phyloP scores from a whole-genome alignment of 495 filamentous ascomycete species.

The Aspergillus indologenus region DNA sequence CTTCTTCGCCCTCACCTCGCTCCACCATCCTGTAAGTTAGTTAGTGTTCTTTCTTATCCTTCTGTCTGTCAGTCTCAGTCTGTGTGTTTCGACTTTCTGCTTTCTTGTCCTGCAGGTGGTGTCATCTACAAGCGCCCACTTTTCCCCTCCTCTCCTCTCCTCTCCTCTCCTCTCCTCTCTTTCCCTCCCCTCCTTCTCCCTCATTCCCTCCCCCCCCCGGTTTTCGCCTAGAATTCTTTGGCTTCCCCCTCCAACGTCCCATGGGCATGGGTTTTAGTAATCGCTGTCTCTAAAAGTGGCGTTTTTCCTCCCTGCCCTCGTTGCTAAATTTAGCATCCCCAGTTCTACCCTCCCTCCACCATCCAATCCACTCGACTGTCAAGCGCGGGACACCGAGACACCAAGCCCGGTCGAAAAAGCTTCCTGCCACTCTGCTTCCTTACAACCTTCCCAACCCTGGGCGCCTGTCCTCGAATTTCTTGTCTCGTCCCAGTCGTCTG shows the following conservation, averaged over 20 bases:
- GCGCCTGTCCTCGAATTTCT: constrained; percentile 5
- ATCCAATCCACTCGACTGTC: constrained; percentile 24
- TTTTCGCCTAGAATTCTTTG: not conserved
- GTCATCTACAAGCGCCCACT: constrained; percentile 12
- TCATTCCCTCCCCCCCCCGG: not conserved
- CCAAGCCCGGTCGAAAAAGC: constrained; percentile 7
- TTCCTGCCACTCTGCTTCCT: constrained; percentile 4
- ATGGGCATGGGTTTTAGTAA: constrained; percentile 19
- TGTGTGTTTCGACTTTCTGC: not conserved
- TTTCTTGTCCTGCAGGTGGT: constrained; percentile 9
- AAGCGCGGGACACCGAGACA: constrained; percentile 28
- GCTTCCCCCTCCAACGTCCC: constrained; percentile 2
- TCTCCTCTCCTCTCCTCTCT: constrained; percentile 6
- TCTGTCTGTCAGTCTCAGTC: constrained; percentile 8
- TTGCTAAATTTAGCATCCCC: constrained; percentile 41
- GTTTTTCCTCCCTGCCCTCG: constrained; percentile 19
- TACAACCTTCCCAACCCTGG: constrained; percentile 8
- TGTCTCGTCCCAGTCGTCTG: constrained; percentile 11
- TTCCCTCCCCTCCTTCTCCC: not conserved
- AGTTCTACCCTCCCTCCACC: constrained; percentile 22
- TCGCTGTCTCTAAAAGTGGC: constrained; percentile 29
- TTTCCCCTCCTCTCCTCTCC: constrained; percentile 6
- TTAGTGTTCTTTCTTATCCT: constrained; percentile 14
- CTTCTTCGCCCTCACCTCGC: constrained; percentile 4
- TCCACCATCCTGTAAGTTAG: constrained; percentile 12